Conservation (phyloP, 164 flowering plant species). For the Malania oleifera region DNA sequence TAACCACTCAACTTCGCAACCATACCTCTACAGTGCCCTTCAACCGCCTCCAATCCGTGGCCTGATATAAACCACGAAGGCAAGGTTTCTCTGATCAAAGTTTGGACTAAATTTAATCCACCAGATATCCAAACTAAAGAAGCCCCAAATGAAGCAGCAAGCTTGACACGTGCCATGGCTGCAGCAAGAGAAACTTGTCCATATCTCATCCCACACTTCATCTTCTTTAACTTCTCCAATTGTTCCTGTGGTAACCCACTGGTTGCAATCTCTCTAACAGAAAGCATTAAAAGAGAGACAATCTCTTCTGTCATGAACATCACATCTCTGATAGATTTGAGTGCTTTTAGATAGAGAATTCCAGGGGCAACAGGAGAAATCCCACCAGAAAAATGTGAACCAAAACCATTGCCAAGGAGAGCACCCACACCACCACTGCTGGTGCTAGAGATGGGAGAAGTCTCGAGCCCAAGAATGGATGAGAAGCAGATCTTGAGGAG, state of each 20-base stretch:
- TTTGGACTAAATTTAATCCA: conserved; percentile 64
- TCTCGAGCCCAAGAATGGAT: conserved; percentile 64
- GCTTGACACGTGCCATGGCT: conserved; percentile 69
- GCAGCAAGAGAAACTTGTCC: conserved; percentile 62
- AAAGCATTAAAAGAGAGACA: conserved; percentile 61
- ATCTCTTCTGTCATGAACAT: conserved; percentile 74
- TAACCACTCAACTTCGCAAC: conserved; percentile 68
- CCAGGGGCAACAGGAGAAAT: conserved; percentile 98
- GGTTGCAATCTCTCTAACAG: conserved; percentile 60
- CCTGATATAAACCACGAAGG: conserved; percentile 91
- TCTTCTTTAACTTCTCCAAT: conserved; percentile 37
- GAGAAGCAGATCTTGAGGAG: conserved; percentile 90
- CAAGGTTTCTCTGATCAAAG: conserved; percentile 73
- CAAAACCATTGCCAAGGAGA: conserved; percentile 94
- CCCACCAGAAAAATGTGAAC: conserved; percentile 72
- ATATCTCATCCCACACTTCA: conserved; percentile 43
- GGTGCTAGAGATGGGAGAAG: conserved; percentile 40
- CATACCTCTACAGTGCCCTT: conserved; percentile 36
- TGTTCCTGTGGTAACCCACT: conserved; percentile 31
- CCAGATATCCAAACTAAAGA: conserved; percentile 84
- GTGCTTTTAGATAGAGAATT: conserved; percentile 74
- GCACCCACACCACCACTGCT: conserved; percentile 78
- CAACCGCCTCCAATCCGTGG: conserved; percentile 44
- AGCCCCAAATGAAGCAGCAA: conserved; percentile 83
- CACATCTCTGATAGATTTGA: conserved; percentile 61